Evolutionary conservation across 352 stramenopile genomes (phyloP), one percentile per base, ranked within the genome.

Genomic region (Phytopythium oedochilum): DNA sequence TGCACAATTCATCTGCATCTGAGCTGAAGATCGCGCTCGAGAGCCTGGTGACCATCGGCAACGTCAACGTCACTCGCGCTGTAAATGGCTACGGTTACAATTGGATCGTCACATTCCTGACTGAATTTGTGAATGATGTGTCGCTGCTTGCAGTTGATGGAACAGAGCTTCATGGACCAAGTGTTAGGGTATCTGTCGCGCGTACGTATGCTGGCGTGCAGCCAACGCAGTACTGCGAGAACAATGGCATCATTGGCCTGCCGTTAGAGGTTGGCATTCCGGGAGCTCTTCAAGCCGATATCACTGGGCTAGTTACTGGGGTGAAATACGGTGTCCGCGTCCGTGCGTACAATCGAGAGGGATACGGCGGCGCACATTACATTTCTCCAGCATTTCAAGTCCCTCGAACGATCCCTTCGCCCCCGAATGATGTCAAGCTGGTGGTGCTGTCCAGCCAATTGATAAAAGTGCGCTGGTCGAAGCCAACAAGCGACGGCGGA

Each of bases 11-110:
- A n/a, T 86, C 84, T n/a, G 91, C 87, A 5, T 45, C 42, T 11
- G 71, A 72, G 0, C 65, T 99, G 60, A 85, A 97, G 57, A 64
- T 60, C 23, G 87, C 93, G 4, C 57, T 99, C 7, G 89, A 99
- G 68, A 75, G 63, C 25, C 73, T 99, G 3, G 64, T 87, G 40
- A 94, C 89, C 0, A 78, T 99, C 54, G 80, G 87, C 14, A 69
- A 88, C 45, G 94, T 99, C 3, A 73, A 85, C 31, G 94, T 99
- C 3, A 83, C 68, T 2, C 70, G 89, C 4, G 87, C 78, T 14
- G 5, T 35, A 3, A 99, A 99, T 58, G 96, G 96, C 34, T 98
- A 97, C 66, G 96, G 96, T 1, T 96, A 89, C 72, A 98, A 98
- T 57, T 99, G 96, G 88, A 63, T 96, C 36, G 77, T 99, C 26